Percentiles rank a stretch among this genome's conserved stretches.
Conservation (phyloP, 805 yeast genomes). For the Cephaloascus fragrans region DNA sequence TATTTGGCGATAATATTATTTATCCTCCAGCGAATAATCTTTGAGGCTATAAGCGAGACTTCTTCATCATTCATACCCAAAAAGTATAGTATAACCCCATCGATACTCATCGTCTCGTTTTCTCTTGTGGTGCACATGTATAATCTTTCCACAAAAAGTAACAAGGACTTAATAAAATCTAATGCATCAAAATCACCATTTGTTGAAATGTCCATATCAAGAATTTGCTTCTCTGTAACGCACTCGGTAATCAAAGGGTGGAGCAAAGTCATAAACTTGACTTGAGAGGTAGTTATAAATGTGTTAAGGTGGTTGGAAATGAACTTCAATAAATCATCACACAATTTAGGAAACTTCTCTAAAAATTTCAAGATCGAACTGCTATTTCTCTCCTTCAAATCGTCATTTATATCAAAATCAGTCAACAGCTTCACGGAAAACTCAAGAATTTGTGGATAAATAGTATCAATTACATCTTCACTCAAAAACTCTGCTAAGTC, state of each 20-base stretch:
- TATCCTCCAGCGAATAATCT: conserved; percentile 47
- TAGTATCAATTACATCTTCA: conserved; percentile 1
- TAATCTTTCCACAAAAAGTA: conserved; percentile 26
- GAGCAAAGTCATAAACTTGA: conserved; percentile 7
- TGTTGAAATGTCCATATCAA: conserved; percentile 4
- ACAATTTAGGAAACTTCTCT: conserved; percentile 2
- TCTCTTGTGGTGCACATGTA: conserved; percentile 13
- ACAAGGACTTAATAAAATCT: conserved; percentile 9
- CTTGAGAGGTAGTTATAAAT: conserved; percentile 4
- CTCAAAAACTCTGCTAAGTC: conserved; percentile 17
- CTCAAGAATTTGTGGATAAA: conserved; percentile 5
- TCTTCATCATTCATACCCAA: conserved; percentile 26
- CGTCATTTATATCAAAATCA: neutral
- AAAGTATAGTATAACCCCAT: conserved; percentile 18
- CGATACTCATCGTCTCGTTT: conserved; percentile 5
- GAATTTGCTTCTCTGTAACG: conserved; percentile 3
- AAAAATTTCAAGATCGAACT: neutral
- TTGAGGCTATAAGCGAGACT: conserved; percentile 25
- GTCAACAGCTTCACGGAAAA: conserved; percentile 2
- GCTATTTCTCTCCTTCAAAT: neutral
- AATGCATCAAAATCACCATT: conserved; percentile 2
- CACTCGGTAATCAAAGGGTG: neutral
- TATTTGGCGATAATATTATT: conserved; percentile 12
- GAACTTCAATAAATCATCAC: conserved; percentile 2
- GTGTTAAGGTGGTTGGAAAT: conserved; percentile 2